Conservation (phyloP, 352 stramenopile species). For the Detonula confervacea region DNA sequence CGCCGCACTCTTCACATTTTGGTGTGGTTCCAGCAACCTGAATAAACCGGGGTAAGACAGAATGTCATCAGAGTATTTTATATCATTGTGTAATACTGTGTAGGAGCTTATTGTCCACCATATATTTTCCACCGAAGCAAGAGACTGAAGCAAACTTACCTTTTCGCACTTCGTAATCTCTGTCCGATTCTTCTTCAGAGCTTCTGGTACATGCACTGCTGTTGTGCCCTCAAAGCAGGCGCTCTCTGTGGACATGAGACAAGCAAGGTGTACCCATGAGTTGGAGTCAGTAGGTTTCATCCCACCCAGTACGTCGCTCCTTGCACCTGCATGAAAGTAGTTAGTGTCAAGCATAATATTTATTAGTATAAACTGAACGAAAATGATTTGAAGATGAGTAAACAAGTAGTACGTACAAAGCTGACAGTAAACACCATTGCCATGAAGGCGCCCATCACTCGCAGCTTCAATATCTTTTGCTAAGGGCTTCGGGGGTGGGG, state of each 20-base stretch:
- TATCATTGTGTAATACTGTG: background rate
- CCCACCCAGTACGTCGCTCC: conserved; percentile 8
- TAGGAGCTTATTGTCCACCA: too few relatives aligned
- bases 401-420: conserved; percentile 20
- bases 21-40: conserved; percentile 12
- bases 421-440: conserved; percentile 23
- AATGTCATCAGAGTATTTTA: background rate
- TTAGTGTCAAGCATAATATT: background rate
- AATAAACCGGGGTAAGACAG: background rate
- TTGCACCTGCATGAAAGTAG: background rate
- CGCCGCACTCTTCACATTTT: conserved; percentile 22
- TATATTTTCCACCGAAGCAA: too few relatives aligned
- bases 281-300: conserved; percentile 17
- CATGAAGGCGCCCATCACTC: conserved; percentile 26
- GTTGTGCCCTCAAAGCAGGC: conserved; percentile 7
- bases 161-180: conserved; percentile 4
- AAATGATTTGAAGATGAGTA: too few relatives aligned
- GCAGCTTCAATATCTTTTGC: conserved; percentile 29
- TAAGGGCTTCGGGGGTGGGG: conserved; percentile 16
- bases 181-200: conserved; percentile 8
- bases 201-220: background rate
- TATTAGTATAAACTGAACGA: background rate
- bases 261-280: conserved; percentile 33
- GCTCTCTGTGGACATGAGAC: conserved; percentile 9
- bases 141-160: background rate